Conservation (phyloP, 2,329 filamentous ascomycete genomes). For the Penicillium sp. region DNA sequence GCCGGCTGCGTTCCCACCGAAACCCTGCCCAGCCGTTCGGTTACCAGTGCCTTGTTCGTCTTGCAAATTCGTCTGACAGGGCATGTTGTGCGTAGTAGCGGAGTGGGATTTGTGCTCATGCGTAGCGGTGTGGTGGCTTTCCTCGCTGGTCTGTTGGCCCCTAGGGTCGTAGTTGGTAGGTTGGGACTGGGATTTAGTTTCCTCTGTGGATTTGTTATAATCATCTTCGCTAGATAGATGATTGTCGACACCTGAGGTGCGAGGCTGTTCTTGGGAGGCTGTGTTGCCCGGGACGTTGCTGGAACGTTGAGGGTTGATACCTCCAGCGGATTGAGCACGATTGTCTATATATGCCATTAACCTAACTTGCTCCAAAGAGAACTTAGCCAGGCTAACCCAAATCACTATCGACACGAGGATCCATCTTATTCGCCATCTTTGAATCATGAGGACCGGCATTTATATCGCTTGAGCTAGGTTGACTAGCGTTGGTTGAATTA, state of each 20-base stretch:
- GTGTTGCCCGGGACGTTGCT: not conserved
- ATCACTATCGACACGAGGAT: constrained; percentile 14
- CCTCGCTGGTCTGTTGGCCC: constrained; percentile 1
- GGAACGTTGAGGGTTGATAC: not conserved
- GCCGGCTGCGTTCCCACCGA: constrained; percentile 11
- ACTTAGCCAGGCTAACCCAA: not conserved
- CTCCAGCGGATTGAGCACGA: not conserved
- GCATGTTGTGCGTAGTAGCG: constrained; percentile 8
- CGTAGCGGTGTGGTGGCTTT: constrained; percentile 6
- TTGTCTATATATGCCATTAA: not conserved
- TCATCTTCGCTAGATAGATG: constrained; percentile 7
- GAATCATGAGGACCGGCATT: constrained; percentile 9
- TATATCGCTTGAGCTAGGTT: not conserved
- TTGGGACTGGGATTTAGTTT: not conserved
- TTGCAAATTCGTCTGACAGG: constrained; percentile 3
- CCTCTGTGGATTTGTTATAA: constrained; percentile 5
- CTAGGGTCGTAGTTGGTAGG: not conserved
- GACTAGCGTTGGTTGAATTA: not conserved
- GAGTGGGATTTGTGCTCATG: constrained; percentile 16
- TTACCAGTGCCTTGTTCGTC: too few relatives aligned
- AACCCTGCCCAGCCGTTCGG: not conserved
- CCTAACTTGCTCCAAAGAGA: not conserved
- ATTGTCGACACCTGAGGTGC: constrained; percentile 3
- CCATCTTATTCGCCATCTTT: constrained; percentile 9
- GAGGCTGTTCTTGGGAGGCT: not conserved